phyloP scores from a whole-genome alignment of 192 early-diverging fungal species.

The Umbelopsis sp. region DNA sequence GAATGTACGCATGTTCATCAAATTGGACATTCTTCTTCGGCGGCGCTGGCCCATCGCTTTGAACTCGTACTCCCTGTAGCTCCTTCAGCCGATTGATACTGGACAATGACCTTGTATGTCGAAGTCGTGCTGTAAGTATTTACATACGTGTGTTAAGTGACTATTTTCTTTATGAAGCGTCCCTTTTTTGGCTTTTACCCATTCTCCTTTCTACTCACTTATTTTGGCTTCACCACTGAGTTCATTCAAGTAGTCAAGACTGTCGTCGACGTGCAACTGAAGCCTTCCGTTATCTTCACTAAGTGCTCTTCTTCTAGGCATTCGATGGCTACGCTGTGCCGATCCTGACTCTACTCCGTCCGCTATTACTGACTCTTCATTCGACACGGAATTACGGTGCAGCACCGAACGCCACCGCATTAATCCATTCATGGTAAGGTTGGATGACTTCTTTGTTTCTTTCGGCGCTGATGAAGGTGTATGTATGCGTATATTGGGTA shows the following conservation, averaged over 20 bases:
- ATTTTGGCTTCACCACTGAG: neutral
- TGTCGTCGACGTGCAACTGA: neutral
- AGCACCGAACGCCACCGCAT: constrained; percentile 1
- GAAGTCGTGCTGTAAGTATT: neutral
- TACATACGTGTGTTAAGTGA: neutral
- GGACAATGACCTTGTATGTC: constrained; percentile 2
- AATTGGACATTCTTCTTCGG: constrained; percentile 3
- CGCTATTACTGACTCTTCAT: neutral
- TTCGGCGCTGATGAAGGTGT: neutral
- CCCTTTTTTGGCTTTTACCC: neutral
- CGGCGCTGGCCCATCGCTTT: neutral
- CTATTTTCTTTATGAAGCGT: neutral
- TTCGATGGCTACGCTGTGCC: too few relatives aligned
- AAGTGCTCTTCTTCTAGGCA: neutral
- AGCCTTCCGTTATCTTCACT: constrained; percentile 10
- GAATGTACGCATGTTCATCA: neutral
- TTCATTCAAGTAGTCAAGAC: neutral
- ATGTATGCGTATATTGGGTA: neutral
- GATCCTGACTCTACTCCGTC: too few relatives aligned
- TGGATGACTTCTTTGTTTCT: neutral
- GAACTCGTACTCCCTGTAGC: neutral
- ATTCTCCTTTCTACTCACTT: neutral
- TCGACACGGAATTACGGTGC: neutral
- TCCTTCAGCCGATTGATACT: constrained; percentile 3
- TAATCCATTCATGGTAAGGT: neutral